Conservation (phyloP, 352 stramenopile species). For the Globisporangium barbulae region DNA sequence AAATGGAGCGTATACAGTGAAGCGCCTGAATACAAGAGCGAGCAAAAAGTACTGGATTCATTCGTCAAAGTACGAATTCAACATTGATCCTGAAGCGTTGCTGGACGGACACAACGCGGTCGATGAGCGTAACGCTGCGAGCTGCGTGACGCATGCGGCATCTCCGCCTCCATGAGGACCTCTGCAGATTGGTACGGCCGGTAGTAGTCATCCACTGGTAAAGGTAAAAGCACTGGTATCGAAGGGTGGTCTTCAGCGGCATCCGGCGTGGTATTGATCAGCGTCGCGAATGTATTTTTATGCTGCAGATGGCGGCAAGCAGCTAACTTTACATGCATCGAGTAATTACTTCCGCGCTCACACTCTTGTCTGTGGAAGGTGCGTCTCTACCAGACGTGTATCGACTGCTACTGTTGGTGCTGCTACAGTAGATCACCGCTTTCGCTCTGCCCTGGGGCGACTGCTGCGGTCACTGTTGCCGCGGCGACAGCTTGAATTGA, state of each 20-base stretch:
- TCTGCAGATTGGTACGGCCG: too few species aligned
- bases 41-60: not conserved
- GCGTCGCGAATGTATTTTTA: constrained; percentile 10
- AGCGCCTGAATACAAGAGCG: not conserved
- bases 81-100: not conserved
- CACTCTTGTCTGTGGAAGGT: not conserved
- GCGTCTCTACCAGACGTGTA: too few species aligned
- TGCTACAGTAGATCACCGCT: not conserved
- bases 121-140: too few species aligned
- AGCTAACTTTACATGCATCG: constrained; percentile 5
- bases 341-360: not conserved
- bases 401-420: not conserved
- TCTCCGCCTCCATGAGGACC: too few species aligned
- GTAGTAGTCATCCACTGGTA: too few species aligned
- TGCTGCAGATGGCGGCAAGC: not conserved
- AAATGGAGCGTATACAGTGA: not conserved
- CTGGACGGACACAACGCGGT: not conserved
- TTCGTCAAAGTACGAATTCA: not conserved
- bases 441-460: not conserved
- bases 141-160: too few species aligned
- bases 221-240: too few species aligned
- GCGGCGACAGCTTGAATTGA: not conserved
- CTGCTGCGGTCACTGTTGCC: not conserved
- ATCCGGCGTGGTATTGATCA: not conserved
- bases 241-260: too few species aligned